Evolutionary conservation across 2,329 filamentous ascomycete species (phyloP).

Genomic region (Pyrenophora tritici-repentis): DNA sequence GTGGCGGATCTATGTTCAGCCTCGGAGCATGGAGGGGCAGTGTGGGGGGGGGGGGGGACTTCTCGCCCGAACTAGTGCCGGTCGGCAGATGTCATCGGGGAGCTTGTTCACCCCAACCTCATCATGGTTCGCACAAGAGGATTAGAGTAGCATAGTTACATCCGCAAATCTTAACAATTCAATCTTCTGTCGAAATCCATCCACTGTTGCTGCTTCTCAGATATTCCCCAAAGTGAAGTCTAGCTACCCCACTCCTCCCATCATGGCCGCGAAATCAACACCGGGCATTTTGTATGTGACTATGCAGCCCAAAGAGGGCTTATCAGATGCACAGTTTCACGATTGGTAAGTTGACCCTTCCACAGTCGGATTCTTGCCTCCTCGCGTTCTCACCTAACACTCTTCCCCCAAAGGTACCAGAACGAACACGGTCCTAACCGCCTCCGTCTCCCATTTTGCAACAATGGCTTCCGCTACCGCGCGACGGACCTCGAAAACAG

Average conservation of each 20-base stretch:
- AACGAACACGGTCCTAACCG: constrained; percentile 87
- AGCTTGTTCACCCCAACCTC: constrained; percentile 19
- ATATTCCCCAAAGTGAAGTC: not conserved
- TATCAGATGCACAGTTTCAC: constrained; percentile 74
- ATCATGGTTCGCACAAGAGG: constrained; percentile 6
- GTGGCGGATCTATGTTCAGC: constrained; percentile 25
- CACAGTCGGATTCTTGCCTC: constrained; percentile 27
- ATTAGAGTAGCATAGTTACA: constrained; percentile 5
- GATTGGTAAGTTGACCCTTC: constrained; percentile 56
- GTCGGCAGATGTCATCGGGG: constrained; percentile 44
- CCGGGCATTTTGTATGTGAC: constrained; percentile 80
- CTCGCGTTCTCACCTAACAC: constrained; percentile 42
- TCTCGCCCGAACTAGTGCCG: constrained; percentile 11
- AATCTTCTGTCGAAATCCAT: not conserved
- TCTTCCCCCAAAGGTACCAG: constrained; percentile 63
- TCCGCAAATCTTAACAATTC: not conserved
- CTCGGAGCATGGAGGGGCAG: constrained; percentile 33
- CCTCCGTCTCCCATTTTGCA: constrained; percentile 73
- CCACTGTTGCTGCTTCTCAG: not conserved
- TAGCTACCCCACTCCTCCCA: constrained; percentile 10
- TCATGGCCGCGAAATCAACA: constrained; percentile 54
- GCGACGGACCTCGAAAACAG: constrained; percentile 61
- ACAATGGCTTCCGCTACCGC: constrained; percentile 78
- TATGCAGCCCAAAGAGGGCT: constrained; percentile 74
- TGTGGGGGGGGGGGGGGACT: constrained; percentile 2